Conservation (phyloP, 345 rosid genomes). For the Syzygium oleosum region DNA sequence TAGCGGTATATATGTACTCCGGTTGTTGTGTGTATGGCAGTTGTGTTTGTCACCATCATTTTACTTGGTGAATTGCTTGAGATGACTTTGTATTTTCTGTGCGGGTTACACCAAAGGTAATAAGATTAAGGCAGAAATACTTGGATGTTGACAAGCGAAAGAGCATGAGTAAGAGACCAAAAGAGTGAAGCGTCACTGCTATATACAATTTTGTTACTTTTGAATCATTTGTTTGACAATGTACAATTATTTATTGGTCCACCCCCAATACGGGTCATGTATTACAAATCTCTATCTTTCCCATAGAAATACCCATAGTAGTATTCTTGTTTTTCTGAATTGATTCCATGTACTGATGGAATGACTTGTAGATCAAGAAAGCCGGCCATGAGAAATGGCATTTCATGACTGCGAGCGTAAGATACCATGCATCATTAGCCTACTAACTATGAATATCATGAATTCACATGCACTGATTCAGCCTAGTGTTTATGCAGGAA, state of each 20-base stretch:
- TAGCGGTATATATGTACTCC: not conserved
- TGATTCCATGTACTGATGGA: too few relatives aligned
- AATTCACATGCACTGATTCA: too few relatives aligned
- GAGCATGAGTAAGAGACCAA: conserved; percentile 67
- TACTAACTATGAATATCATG: too few relatives aligned
- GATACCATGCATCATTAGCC: too few relatives aligned
- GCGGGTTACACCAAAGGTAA: conserved; percentile 91
- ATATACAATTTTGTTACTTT: conserved; percentile 7
- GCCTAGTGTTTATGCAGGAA: too few relatives aligned
- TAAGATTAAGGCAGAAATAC: conserved; percentile 76
- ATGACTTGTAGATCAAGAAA: too few relatives aligned
- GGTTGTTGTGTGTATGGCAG: not conserved
- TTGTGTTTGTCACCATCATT: not conserved
- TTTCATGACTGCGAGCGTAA: too few relatives aligned
- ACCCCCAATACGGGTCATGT: not conserved
- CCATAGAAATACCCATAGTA: not conserved
- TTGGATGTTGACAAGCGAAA: conserved; percentile 90
- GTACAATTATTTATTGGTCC: not conserved
- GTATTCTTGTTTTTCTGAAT: not conserved
- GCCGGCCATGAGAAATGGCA: too few relatives aligned
- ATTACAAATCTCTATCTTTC: not conserved
- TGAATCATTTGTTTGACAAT: not conserved
- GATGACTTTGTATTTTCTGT: not conserved
- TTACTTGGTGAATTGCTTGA: not conserved
- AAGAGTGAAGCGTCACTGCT: conserved; percentile 31